A percentile compares a stretch with the other conserved stretches of the same genome.
Evolutionary conservation across 129 eudicot genomes (phyloP).

Genomic region (Rutidosis leptorrhynchoides): DNA sequence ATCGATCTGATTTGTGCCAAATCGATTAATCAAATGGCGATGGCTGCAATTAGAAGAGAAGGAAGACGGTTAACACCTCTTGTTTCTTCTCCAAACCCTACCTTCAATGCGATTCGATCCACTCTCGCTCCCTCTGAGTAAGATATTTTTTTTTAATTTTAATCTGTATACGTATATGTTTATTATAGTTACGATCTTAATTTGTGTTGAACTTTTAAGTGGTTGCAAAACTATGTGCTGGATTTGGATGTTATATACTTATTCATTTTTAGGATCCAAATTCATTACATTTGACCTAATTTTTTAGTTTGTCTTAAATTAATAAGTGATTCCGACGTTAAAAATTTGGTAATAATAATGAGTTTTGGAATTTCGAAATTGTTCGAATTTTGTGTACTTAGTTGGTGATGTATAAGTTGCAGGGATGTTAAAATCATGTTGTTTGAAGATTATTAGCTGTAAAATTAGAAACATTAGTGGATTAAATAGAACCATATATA

Average conservation of each 20-base stretch:
- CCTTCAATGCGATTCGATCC: slow-evolving; percentile 47
- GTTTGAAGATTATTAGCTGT: not conserved
- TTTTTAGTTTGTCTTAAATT: not conserved
- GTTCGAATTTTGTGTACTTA: not conserved
- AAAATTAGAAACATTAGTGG: not conserved
- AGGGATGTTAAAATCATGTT: not conserved
- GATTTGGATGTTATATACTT: not conserved
- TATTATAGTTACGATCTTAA: not conserved
- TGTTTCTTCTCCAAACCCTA: slow-evolving; percentile 42
- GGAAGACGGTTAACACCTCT: slow-evolving; percentile 53
- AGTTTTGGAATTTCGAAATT: not conserved
- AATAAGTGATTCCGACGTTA: not conserved
- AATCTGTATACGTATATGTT: not conserved
- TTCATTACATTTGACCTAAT: not conserved
- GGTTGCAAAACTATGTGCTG: not conserved
- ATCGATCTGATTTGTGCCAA: slow-evolving; percentile 6
- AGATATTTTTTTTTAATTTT: not conserved
- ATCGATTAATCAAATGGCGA: slow-evolving; percentile 49
- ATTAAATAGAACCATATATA: not conserved
- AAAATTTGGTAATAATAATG: not conserved
- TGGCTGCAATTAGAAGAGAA: slow-evolving; percentile 73
- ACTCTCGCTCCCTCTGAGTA: slow-evolving; percentile 51
- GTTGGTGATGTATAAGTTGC: not conserved
- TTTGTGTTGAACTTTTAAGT: not conserved
- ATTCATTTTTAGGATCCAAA: not conserved